Base-by-base conservation (phyloP, 352 stramenopile genomes). In the Pythium oligandrum region DNA sequence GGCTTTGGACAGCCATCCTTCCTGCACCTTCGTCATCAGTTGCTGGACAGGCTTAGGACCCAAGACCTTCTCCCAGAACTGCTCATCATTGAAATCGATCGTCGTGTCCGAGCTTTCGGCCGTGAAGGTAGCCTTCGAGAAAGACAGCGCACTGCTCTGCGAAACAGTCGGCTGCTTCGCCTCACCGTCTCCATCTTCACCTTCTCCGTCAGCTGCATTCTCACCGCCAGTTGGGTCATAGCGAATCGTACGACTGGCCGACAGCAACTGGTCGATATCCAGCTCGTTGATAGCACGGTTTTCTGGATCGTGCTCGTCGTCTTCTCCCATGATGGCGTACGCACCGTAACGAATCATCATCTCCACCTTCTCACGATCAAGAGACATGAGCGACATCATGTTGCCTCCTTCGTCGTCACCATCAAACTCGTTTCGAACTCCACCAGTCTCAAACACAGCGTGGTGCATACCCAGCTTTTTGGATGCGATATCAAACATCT, bases 381-480 rank as follows among this genome's bases (percentile, higher is more conserved):
- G 68, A 17, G 90, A 95, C 74, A 96, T 96, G 38, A 96, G 68
- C 44, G 87, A 94, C 78, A 93, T 90, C 79, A 93, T 96, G 61
- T 91, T 94, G 34, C 86, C 75, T 35, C 91, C 91, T 42, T 97
- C 91, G 49, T 98, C 90, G 53, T 98, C 90, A 57, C 96, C 88
- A 44, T 96, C 91, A 61, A 98, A 98, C 48, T 95, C 86, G 42
- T 96, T 95, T 12, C 85, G 83, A 37, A 95, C 83, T 57, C 85
- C 85, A 44, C 86, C 83, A 32, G 95, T 98, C 52, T 98, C 97
- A 32, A 99, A 93, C 17, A 99, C 93, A 36, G 97, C 97, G 57
- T 99, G 96, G 68, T 99, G 96, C 64, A 99, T 94, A 7, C 97
- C 97, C 5, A 99, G 79, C 68, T 99, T 99, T 68, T 98, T 98